Conservation (phyloP, 306 rosid genomes). For the Rosa persica region DNA sequence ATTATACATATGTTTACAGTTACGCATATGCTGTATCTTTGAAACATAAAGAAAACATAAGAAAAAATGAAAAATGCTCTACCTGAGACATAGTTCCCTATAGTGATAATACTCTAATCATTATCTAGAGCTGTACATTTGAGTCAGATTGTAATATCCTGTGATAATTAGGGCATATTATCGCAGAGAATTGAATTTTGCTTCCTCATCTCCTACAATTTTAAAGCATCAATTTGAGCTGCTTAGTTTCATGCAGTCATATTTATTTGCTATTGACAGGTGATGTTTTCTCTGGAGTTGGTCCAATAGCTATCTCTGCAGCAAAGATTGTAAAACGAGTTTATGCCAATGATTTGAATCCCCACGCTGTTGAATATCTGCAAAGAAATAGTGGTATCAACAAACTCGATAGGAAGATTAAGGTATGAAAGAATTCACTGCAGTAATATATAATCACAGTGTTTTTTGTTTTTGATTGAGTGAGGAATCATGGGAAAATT, state of each 20-base stretch:
- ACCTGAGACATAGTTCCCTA: neutral
- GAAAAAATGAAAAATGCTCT: neutral
- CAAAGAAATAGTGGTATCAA: slow-evolving; percentile 80
- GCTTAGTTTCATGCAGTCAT: slow-evolving; percentile 20
- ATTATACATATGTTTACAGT: neutral
- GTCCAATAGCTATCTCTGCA: slow-evolving; percentile 85
- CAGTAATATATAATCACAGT: slow-evolving; percentile 14
- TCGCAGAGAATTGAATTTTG: neutral
- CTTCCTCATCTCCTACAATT: neutral
- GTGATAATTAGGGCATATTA: neutral
- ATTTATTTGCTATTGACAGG: slow-evolving; percentile 46
- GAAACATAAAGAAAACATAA: neutral
- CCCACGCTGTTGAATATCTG: slow-evolving; percentile 75
- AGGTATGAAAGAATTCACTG: slow-evolving; percentile 47
- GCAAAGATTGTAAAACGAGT: slow-evolving; percentile 84
- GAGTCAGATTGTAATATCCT: neutral
- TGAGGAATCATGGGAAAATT: neutral
- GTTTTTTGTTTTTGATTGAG: neutral
- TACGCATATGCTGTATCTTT: neutral
- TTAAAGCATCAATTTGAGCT: slow-evolving; percentile 14
- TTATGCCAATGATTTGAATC: slow-evolving; percentile 90
- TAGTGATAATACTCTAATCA: neutral
- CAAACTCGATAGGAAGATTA: slow-evolving; percentile 83
- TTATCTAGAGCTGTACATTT: neutral
- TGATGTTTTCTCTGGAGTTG: slow-evolving; percentile 95